Evolutionary conservation across 208 protist genomes (phyloP), one percentile per base, ranked within the genome.

Genomic region (Phytomonas sp.): DNA sequence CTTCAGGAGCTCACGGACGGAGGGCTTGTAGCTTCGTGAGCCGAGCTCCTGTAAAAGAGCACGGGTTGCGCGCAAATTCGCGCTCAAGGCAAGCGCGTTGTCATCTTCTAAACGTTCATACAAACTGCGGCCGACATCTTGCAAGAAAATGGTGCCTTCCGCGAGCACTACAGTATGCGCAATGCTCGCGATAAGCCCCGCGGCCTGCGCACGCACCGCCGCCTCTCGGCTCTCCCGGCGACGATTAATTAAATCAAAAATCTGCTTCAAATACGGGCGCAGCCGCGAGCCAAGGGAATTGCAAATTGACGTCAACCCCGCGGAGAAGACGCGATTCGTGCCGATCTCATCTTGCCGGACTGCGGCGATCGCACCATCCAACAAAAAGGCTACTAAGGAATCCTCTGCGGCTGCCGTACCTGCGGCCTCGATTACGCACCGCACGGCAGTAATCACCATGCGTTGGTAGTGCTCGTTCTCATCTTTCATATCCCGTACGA

Each of bases 61-160:
- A 70, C 98, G 99, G 11, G 99, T 89, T 3, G 96, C 98, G 30
- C 85, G 93, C 8, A 99, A 72, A 70, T 99, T 98, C 0, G 97
- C 96, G 73, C 93, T 95, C 66, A 99, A 86, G 40, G 97, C 98
- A 49, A 98, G 94, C 34, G 98, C 97, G 72, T 99, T 98, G 74
- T 99, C 98, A 71, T 97, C 83, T 65, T 97, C 97, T 0, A 99
- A 86, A 40, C 98, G 98, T 77, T 99, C 98, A 86, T 99, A 99
- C 8, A 99, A 78, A 30, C 98, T 93, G 10, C 93, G 84, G 64
- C 98, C 97, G 30, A 99, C 77, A 78, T 99, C 96, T 59, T 91
- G 82, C 62, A 99, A 71, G 11, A 98, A 91, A 60, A 97, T 75
- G 37, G 94, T 81, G 42, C 98, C 97, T n/a, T 91, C 92, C 67